Percentiles rank a stretch among this genome's conserved stretches.
Conservation (phyloP, 257 asterid genomes). For the Marsdenia floribunda region DNA sequence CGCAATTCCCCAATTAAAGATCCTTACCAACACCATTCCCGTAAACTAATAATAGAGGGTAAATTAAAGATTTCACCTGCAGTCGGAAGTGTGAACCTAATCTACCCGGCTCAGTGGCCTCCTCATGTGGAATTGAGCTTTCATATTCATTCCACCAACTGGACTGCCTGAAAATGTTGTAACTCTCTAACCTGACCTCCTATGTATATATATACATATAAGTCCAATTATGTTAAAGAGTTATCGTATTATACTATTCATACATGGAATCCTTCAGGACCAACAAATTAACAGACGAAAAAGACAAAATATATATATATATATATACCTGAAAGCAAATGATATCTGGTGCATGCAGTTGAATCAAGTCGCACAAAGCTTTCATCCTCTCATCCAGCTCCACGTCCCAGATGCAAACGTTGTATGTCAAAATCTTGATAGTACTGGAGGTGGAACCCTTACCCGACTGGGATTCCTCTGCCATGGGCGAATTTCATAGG, state of each 20-base stretch:
- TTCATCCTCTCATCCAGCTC: constrained; percentile 4
- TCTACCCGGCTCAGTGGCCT: neutral
- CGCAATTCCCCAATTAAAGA: no score
- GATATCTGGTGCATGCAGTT: constrained; percentile 2
- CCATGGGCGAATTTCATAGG: neutral
- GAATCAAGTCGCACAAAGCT: constrained; percentile 7
- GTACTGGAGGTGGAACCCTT: neutral
- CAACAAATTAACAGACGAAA: no score
- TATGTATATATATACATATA: neutral
- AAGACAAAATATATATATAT: no score
- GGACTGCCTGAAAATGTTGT: constrained; percentile 5
- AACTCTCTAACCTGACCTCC: constrained; percentile 8
- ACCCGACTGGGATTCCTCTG: neutral
- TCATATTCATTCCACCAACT: constrained; percentile 8
- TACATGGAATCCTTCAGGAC: neutral
- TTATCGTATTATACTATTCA: no score
- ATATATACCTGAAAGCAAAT: constrained; percentile 10
- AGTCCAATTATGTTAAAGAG: no score
- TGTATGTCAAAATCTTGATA: constrained; percentile 3
- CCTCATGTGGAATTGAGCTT: neutral
- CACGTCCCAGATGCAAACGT: constrained; percentile 11
- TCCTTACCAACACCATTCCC: no score
- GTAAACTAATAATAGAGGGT: neutral
- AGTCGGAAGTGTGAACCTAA: neutral
- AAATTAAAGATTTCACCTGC: neutral